Evolutionary conservation across 1,284 basidiomycete species (phyloP).

Genomic region (Coriolopsis trogii): DNA sequence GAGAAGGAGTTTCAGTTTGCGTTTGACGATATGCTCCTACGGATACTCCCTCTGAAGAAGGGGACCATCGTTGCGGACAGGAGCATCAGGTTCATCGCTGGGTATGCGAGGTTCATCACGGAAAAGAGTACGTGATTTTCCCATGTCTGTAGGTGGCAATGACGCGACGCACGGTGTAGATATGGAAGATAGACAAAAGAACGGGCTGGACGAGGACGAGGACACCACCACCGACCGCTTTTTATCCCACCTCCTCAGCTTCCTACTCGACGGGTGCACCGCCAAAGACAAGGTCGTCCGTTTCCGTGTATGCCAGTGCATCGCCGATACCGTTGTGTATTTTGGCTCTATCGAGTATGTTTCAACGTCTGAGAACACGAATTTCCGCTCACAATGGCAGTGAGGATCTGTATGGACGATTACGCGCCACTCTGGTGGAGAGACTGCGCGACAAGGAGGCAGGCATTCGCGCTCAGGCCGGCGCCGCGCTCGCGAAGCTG

Average conservation of each 20-base stretch:
- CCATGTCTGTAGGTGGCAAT: too few relatives aligned
- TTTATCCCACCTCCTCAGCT: slow-evolving; percentile 70
- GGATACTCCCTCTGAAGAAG: slow-evolving; percentile 83
- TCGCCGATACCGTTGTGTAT: slow-evolving; percentile 81
- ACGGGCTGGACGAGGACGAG: slow-evolving; percentile 60
- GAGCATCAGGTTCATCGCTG: slow-evolving; percentile 83
- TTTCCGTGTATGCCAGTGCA: slow-evolving; percentile 78
- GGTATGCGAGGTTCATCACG: slow-evolving; percentile 80
- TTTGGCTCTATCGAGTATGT: slow-evolving; percentile 86
- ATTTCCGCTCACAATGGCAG: slow-evolving; percentile 46
- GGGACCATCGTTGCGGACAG: slow-evolving; percentile 81
- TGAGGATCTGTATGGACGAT: slow-evolving; percentile 77
- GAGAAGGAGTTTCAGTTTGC: slow-evolving; percentile 81
- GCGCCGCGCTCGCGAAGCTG: slow-evolving; percentile 85
- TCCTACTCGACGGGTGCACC: slow-evolving; percentile 81
- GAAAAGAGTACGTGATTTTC: slow-evolving; percentile 65
- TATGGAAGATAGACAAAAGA: slow-evolving; percentile 39
- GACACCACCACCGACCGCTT: slow-evolving; percentile 79
- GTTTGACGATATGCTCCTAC: slow-evolving; percentile 74
- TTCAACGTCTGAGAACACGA: not conserved
- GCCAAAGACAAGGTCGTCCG: slow-evolving; percentile 92
- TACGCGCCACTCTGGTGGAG: slow-evolving; percentile 75
- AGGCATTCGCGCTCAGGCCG: slow-evolving; percentile 82
- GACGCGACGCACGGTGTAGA: slow-evolving; percentile 22
- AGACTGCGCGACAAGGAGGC: slow-evolving; percentile 88